Base-by-base conservation (phyloP, 257 asterid genomes). In the Solanum rostratum region DNA sequence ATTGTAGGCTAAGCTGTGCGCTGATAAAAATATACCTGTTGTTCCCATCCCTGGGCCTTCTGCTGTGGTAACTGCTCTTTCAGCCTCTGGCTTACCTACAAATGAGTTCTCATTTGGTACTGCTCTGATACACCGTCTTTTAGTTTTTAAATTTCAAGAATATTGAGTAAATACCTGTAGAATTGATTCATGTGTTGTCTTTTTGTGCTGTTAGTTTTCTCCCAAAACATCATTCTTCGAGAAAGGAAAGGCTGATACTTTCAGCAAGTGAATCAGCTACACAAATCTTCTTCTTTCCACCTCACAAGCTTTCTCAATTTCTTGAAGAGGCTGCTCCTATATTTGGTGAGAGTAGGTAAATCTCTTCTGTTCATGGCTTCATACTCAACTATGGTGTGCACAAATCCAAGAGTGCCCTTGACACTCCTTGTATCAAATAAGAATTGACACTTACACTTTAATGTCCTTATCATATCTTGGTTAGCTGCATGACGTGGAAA, bases 31-130 rank as follows among this genome's bases (percentile, higher is more conserved):
- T 83, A 91, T 97, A 87, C 92, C 88, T n/a, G 97, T 97, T 53
- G 83, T 93, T 89, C 99, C 98, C 16, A 65, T 97, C 79, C 98
- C 99, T 7, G 98, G 99, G 86, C 98, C 99, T 82, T 97, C 98
- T 89, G 97, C 99, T 89, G 84, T 90, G 84, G 87, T 97, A 30
- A 87, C 98, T 27, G 98, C 99, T 82, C 98, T 97, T 78, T 95
- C 97, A 0, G 98, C 97, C 19, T 97, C 97, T 59, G 98, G 98
- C 87, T 92, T 97, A 87, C 90, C 93, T 5, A 95, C 94, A 22
- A 86, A 93, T 11, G 99, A 95, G 86, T 97, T 97, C 90, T 91
- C 99, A 84, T 97, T 97, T 87, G 98, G 98, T 97, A 91, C 88
- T 82, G 62, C 81, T 76, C 54, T 74, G 81, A 22, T 76, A 74